phyloP scores from a whole-genome alignment of 768 basidiomycete species.

The Mycena albidolilacea region DNA sequence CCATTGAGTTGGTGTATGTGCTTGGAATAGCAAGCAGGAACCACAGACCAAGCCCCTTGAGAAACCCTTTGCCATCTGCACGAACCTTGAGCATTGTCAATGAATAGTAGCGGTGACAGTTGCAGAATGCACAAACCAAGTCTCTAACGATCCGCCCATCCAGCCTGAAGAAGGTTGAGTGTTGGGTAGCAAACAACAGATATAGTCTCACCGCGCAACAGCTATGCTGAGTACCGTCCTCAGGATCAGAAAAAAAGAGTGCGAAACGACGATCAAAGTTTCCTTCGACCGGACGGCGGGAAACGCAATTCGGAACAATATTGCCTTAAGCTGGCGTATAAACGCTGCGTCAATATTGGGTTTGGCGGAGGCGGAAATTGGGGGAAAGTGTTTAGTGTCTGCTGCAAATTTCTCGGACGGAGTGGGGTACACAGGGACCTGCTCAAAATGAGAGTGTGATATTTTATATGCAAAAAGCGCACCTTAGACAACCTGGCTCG shows the following conservation, averaged over 20 bases:
- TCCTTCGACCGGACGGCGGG: conserved; percentile 79
- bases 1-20: conserved; percentile 97
- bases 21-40: conserved; percentile 92
- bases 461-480: conserved; percentile 33
- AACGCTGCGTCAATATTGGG: conserved; percentile 81
- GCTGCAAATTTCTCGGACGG: conserved; percentile 62
- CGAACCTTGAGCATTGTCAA: conserved; percentile 63
- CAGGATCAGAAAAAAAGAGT: conserved; percentile 89
- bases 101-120: not conserved
- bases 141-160: conserved; percentile 93
- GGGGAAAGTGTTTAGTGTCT: conserved; percentile 76
- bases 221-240: conserved; percentile 90
- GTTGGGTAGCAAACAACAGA: not conserved
- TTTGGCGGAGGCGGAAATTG: conserved; percentile 63
- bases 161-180: conserved; percentile 55
- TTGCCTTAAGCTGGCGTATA: conserved; percentile 79
- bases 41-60: conserved; percentile 88
- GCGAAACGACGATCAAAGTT: conserved; percentile 77
- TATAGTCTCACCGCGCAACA: conserved; percentile 67
- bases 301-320: conserved; percentile 80
- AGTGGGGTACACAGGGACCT: conserved; percentile 66
- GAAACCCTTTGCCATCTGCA: conserved; percentile 88
- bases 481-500: conserved; percentile 76
- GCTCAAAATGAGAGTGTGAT: not conserved
- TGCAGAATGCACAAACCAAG: conserved; percentile 64